Conservation (phyloP, 1,284 basidiomycete species). For the Trametes sp. region DNA sequence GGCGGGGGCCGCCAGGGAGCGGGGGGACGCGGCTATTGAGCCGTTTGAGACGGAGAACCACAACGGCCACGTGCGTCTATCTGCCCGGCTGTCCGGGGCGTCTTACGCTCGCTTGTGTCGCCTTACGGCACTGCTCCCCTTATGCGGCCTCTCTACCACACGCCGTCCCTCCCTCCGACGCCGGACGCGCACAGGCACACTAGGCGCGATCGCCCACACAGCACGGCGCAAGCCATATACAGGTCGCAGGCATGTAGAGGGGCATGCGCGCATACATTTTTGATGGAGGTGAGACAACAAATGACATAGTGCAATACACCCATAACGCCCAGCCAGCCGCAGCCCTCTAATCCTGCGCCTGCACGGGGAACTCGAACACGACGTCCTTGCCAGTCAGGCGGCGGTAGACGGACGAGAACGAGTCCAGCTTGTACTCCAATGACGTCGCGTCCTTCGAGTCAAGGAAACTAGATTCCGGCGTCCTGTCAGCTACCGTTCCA, state of each 20-base stretch:
- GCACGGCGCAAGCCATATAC: conserved; percentile 16
- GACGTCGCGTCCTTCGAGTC: conserved; percentile 99
- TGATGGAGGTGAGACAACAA: conserved; percentile 39
- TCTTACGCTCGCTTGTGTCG: conserved; percentile 1
- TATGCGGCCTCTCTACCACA: neutral
- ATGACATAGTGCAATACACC: conserved; percentile 43
- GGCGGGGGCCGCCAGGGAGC: conserved; percentile 28
- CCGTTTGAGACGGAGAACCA: conserved; percentile 36
- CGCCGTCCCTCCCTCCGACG: conserved; percentile 9
- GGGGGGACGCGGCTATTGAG: conserved; percentile 32
- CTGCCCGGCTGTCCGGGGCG: conserved; percentile 29
- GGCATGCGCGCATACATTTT: conserved; percentile 44
- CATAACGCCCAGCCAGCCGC: conserved; percentile 32
- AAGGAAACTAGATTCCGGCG: conserved; percentile 73
- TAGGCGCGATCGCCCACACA: conserved; percentile 4
- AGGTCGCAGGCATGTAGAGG: conserved; percentile 28
- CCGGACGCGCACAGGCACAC: conserved; percentile 12
- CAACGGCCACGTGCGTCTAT: conserved; percentile 33
- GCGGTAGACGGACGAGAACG: conserved; percentile 94
- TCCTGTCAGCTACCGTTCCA: conserved; percentile 19
- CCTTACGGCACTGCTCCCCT: neutral
- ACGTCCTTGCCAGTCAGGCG: conserved; percentile 95
- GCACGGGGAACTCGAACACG: conserved; percentile 86
- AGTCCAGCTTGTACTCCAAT: conserved; percentile 99
- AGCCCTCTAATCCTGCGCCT: conserved; percentile 63